Evolutionary conservation across 306 rosid genomes (phyloP).

Genomic region (Begonia fuchsioides): DNA sequence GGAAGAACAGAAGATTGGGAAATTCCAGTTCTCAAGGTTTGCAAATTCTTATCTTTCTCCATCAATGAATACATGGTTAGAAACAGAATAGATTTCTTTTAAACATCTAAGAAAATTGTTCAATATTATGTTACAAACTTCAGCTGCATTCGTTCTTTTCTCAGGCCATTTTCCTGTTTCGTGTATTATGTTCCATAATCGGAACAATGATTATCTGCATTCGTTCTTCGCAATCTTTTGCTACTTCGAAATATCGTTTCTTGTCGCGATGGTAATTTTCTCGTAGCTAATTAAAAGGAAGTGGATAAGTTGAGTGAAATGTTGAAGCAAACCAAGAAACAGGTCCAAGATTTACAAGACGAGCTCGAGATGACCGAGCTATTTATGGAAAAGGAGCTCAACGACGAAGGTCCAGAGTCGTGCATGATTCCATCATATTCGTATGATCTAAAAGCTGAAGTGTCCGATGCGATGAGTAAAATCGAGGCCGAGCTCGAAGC

Average conservation of each 20-base stretch:
- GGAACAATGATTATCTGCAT: no score
- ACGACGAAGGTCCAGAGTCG: constrained; percentile 37
- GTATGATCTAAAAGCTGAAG: constrained; percentile 29
- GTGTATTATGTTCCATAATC: no score
- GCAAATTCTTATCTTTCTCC: no score
- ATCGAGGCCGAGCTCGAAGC: constrained; percentile 99
- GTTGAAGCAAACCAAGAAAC: constrained; percentile 55
- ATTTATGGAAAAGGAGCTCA: constrained; percentile 62
- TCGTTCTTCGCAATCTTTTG: no score
- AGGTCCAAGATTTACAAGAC: constrained; percentile 85
- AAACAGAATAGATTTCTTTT: no score
- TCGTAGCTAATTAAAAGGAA: constrained; percentile 34
- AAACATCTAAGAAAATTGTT: no score
- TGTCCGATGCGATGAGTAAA: constrained; percentile 58
- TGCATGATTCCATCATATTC: constrained; percentile 32
- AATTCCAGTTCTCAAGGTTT: constrained; percentile 7
- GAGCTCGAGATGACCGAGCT: constrained; percentile 85
- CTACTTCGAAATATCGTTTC: no score
- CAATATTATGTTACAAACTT: no score
- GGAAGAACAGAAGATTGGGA: constrained; percentile 20
- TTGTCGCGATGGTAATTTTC: no score
- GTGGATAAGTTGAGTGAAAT: constrained; percentile 35
- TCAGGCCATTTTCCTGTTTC: no score
- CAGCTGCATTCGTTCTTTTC: no score
- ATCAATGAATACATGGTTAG: no score